Conservation (phyloP, 306 rosid species). For the Geum urbanum region DNA sequence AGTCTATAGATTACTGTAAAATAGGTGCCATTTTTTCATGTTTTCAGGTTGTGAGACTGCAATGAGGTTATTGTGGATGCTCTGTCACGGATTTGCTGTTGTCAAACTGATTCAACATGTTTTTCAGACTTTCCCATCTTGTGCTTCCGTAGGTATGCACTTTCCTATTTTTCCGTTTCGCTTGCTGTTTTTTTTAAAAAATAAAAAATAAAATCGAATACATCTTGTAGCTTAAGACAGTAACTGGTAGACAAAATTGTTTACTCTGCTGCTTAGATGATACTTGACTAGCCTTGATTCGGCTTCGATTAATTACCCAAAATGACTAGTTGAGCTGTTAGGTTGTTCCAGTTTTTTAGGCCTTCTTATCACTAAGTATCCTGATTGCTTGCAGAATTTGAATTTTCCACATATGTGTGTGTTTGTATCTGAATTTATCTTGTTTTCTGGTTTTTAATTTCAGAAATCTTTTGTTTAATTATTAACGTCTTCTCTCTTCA, state of each 20-base stretch:
- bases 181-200: not conserved
- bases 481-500: constrained; percentile 12
- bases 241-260: not conserved
- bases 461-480: not conserved
- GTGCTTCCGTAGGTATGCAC: constrained; percentile 84
- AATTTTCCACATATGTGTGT: not conserved
- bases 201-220: not conserved
- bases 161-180: not conserved
- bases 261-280: not conserved
- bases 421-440: not conserved
- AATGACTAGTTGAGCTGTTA: not conserved
- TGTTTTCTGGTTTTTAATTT: not conserved
- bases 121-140: constrained; percentile 69
- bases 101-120: constrained; percentile 69
- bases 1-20: not conserved
- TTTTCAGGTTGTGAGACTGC: constrained; percentile 46
- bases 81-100: constrained; percentile 78
- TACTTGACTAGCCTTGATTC: not conserved
- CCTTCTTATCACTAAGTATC: not conserved
- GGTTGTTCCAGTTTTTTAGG: not conserved
- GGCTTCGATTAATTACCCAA: not conserved
- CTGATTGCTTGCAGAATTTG: constrained; percentile 8
- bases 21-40: constrained; percentile 13
- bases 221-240: not conserved
- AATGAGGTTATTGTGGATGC: constrained; percentile 62